phyloP scores from a whole-genome alignment of 805 yeast species.

The Candida yuanshanica region DNA sequence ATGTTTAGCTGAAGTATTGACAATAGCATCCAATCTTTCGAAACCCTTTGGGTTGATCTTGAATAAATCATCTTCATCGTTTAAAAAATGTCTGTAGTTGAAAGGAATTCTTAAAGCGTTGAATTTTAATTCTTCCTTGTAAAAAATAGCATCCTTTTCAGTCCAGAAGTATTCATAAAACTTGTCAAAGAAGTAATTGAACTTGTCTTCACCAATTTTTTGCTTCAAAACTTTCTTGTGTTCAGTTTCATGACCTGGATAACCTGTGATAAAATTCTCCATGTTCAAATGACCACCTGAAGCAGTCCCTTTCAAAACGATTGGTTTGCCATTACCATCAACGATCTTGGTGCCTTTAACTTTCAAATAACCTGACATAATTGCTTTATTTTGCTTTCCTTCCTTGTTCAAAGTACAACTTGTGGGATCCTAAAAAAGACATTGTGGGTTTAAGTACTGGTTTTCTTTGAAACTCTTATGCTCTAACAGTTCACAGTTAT shows the following conservation, averaged over 20 bases:
- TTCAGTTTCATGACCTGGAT: constrained; percentile 48
- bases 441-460: too few relatives aligned
- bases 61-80: constrained; percentile 37
- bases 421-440: too few relatives aligned
- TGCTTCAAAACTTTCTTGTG: constrained; percentile 36
- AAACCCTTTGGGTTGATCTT: constrained; percentile 40
- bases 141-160: constrained; percentile 42
- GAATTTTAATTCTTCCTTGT: constrained; percentile 32
- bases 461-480: too few relatives aligned
- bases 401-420: too few relatives aligned
- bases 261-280: constrained; percentile 53
- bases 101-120: constrained; percentile 46
- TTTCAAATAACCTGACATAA: constrained; percentile 28
- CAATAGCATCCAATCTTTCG: constrained; percentile 35
- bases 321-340: constrained; percentile 31
- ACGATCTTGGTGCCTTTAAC: constrained; percentile 45
- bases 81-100: constrained; percentile 45
- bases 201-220: constrained; percentile 42
- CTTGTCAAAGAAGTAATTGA: constrained; percentile 43
- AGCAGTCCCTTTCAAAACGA: constrained; percentile 45
- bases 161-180: constrained; percentile 51
- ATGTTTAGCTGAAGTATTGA: constrained; percentile 38
- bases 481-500: too few relatives aligned
- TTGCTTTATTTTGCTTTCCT: too few relatives aligned
- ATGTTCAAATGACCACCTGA: constrained; percentile 46